Percentiles rank a stretch among this genome's conserved stretches.
Conservation (phyloP, 257 asterid species). For the Nyctanthes arbortristis region DNA sequence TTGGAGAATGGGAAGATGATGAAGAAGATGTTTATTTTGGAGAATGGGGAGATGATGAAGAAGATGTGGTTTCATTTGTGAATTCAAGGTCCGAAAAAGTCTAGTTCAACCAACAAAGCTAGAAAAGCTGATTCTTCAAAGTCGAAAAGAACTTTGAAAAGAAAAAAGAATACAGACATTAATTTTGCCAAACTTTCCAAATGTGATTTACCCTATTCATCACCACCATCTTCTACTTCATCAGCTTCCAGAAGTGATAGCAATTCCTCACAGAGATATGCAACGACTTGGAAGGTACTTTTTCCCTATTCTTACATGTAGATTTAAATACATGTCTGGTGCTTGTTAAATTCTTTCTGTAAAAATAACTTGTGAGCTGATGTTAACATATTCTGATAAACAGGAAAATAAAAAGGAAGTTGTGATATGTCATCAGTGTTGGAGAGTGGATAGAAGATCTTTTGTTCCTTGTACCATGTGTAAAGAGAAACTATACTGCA, state of each 20-base stretch:
- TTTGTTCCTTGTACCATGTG: conserved; percentile 78
- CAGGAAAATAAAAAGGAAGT: conserved; percentile 44
- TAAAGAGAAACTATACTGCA: conserved; percentile 51
- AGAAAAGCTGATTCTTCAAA: conserved; percentile 18
- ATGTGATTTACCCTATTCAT: conserved; percentile 34
- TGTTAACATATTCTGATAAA: conserved; percentile 12
- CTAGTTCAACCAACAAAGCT: conserved; percentile 22
- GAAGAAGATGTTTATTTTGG: no score
- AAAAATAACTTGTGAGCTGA: conserved; percentile 8
- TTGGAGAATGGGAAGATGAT: conserved; percentile 58
- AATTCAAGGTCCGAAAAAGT: conserved; percentile 24
- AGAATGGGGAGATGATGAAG: no score
- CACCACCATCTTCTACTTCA: conserved; percentile 42
- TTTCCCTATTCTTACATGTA: conserved; percentile 16
- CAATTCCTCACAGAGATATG: conserved; percentile 30
- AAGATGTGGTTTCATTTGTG: conserved; percentile 31
- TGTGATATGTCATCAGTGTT: conserved; percentile 72
- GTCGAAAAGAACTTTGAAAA: conserved; percentile 24
- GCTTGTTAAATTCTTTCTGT: not conserved
- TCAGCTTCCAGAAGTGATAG: conserved; percentile 34
- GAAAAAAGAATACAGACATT: conserved; percentile 20
- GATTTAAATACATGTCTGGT: conserved; percentile 10
- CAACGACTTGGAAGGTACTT: conserved; percentile 40
- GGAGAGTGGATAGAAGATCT: conserved; percentile 47
- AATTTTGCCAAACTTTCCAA: conserved; percentile 24